Percentiles rank a stretch among this genome's conserved stretches.
phyloP scores from a whole-genome alignment of 257 asterid genomes.

The Gentiana macrophylla region DNA sequence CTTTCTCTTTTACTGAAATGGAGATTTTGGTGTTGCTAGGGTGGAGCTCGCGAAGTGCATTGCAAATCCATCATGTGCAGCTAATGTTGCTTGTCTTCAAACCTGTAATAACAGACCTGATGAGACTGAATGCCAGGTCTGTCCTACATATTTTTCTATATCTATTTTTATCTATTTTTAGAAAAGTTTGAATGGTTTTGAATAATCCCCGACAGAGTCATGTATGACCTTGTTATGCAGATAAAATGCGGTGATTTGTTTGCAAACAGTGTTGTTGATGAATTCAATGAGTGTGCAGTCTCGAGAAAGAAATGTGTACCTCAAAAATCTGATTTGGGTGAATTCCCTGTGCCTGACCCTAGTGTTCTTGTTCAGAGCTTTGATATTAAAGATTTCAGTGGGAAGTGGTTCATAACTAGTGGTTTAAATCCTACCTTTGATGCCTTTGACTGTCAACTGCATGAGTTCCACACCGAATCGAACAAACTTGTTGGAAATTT shows the following conservation, averaged over 20 bases:
- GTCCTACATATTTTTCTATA: constrained; percentile 5
- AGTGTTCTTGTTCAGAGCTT: constrained; percentile 56
- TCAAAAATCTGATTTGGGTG: constrained; percentile 89
- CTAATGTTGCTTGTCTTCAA: constrained; percentile 87
- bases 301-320: constrained; percentile 97
- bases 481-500: constrained; percentile 59
- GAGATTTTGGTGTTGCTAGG: constrained; percentile 28
- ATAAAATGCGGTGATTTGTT: constrained; percentile 93
- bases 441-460: constrained; percentile 82
- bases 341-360: constrained; percentile 82
- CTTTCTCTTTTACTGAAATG: neutral
- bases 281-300: constrained; percentile 95
- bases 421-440: constrained; percentile 94
- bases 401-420: constrained; percentile 84
- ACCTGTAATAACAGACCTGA: constrained; percentile 95
- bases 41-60: constrained; percentile 87
- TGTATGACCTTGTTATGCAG: constrained; percentile 32
- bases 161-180: neutral
- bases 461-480: constrained; percentile 78
- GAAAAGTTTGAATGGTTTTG: too few species aligned
- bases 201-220: neutral
- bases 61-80: constrained; percentile 90
- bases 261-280: constrained; percentile 75
- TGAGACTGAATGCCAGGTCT: constrained; percentile 96
- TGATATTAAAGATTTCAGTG: constrained; percentile 61